A percentile compares a stretch with the other conserved stretches of the same genome.
Conservation (phyloP, 805 yeast genomes). For the Sporopachydermia quercuum region DNA sequence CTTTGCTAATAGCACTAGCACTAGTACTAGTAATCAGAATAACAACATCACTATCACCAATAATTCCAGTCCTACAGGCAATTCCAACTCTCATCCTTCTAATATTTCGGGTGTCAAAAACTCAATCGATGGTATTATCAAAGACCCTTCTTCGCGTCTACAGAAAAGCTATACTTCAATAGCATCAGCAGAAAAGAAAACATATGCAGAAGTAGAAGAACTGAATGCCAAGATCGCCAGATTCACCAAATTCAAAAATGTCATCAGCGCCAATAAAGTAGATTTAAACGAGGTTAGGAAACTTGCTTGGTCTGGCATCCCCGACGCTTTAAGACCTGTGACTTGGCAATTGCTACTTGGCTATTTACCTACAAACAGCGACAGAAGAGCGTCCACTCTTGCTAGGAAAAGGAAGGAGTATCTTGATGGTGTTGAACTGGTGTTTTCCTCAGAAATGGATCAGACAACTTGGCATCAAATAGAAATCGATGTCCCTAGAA, state of each 20-base stretch:
- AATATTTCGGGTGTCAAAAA: conserved; percentile 8
- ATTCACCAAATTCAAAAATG: conserved; percentile 49
- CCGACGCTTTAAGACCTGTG: conserved; percentile 61
- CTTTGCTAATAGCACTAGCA: too few relatives aligned
- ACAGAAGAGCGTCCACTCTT: conserved; percentile 55
- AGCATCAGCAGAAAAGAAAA: conserved; percentile 17
- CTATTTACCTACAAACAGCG: conserved; percentile 74
- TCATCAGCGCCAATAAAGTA: conserved; percentile 38
- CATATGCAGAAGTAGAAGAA: conserved; percentile 33
- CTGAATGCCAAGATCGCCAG: conserved; percentile 46
- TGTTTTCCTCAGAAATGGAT: conserved; percentile 47
- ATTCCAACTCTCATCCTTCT: background rate
- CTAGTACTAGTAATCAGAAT: too few relatives aligned
- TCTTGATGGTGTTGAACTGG: conserved; percentile 53
- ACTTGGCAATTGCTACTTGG: conserved; percentile 88
- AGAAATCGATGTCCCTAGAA: conserved; percentile 85
- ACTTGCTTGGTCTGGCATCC: conserved; percentile 91
- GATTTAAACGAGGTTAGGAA: conserved; percentile 58
- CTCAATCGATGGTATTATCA: conserved; percentile 23
- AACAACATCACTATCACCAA: too few relatives aligned
- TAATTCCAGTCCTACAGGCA: too few relatives aligned
- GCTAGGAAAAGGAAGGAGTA: conserved; percentile 79
- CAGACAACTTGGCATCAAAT: conserved; percentile 90
- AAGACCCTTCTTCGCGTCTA: conserved; percentile 22
- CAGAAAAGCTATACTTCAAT: conserved; percentile 16